Percentiles rank a stretch among this genome's conserved stretches.
These are phyloP conservation scores for grape (Vitis vinifera) DNA, from an alignment of 164 flowering plant genomes.

Conservation along the genomic window ASM3070453v1 NC_081812.1:13386001-13386500, in stretches of 20 bases:
- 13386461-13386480: too few species aligned
- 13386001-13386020: too few species aligned
- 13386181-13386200: conserved; percentile 35
- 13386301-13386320: conserved; percentile 64
- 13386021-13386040: too few species aligned
- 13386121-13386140: conserved; percentile 64
- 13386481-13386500: too few species aligned
- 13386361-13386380: conserved; percentile 54
- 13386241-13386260: conserved; percentile 66
- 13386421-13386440: conserved; percentile 1
- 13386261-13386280: conserved; percentile 56
- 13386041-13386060: too few species aligned
- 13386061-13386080: conserved; percentile 52
- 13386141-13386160: conserved; percentile 39
- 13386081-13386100: conserved; percentile 73
- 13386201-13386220: not conserved
- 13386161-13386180: conserved; percentile 65
- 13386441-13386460: too few species aligned
- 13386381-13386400: conserved; percentile 50
- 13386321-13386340: conserved; percentile 60
- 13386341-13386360: conserved; percentile 85
- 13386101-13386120: conserved; percentile 69
- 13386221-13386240: conserved; percentile 15
- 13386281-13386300: conserved; percentile 73
- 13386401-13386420: conserved; percentile 10